A percentile compares a stretch with the other conserved stretches of the same genome.
phyloP scores from a whole-genome alignment of 139 green algal species.

The Micractinium sp. region DNA sequence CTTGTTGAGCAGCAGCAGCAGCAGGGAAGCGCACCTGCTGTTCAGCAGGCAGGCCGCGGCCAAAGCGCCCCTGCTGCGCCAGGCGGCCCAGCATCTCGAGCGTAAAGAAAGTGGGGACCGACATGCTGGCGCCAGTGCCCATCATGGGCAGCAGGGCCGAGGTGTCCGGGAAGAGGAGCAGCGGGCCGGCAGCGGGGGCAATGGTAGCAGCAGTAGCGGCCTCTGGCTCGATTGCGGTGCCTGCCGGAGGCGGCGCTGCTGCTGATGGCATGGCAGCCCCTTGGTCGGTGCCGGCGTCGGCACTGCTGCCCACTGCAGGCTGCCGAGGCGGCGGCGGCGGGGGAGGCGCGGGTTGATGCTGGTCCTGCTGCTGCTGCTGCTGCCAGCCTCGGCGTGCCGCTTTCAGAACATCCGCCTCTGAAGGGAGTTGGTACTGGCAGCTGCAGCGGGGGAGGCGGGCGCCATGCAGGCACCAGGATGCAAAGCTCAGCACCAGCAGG shows the following conservation, averaged over 20 bases:
- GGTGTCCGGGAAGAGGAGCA: constrained; percentile 83
- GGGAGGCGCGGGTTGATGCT: background rate
- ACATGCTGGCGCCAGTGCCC: constrained; percentile 43
- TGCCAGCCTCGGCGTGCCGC: constrained; percentile 15
- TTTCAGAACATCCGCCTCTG: constrained; percentile 28
- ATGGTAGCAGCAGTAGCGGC: constrained; percentile 7
- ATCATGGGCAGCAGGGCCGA: constrained; percentile 77
- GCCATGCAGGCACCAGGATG: too few species aligned
- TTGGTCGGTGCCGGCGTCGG: too few species aligned
- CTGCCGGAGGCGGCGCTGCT: too few species aligned
- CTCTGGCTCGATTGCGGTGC: background rate
- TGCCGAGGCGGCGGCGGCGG: background rate
- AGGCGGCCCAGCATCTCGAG: constrained; percentile 50
- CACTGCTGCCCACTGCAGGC: background rate
- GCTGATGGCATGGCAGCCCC: too few species aligned
- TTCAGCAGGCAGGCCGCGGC: constrained; percentile 50
- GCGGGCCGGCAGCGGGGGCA: constrained; percentile 50
- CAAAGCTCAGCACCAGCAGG: background rate
- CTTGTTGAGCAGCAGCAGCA: too few species aligned
- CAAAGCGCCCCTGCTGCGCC: constrained; percentile 63
- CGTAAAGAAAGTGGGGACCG: constrained; percentile 27
- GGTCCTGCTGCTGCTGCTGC: background rate
- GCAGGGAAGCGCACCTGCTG: constrained; percentile 39
- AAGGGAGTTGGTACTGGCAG: constrained; percentile 41
- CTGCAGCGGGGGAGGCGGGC: background rate